Evolutionary conservation across 371 early-diverging fungal genomes (phyloP), one percentile per base, ranked within the genome.

Genomic region (Mucor lusitanicus): DNA sequence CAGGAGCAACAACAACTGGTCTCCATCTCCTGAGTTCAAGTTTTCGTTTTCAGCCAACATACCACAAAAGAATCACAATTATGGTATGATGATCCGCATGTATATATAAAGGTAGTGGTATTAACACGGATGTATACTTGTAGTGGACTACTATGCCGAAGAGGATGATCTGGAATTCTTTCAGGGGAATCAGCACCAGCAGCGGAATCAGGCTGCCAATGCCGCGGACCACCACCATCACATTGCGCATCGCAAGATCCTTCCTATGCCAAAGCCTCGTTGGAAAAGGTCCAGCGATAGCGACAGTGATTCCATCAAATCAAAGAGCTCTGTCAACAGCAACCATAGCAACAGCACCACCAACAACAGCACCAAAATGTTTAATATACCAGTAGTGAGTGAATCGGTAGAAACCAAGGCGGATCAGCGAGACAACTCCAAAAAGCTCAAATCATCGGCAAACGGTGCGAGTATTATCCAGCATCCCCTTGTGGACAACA

Each of bases 191-290:
- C 48, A 48, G 30, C 46, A 25, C 17, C 64, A 42, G 44, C 56
- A 27, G 44, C 58, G 27, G 32, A 42, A 56, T 42, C 44, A 58
- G 3, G 19, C 61, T 6, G 37, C 37, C 4, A 27, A 35, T 1
- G 17, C n/a, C n/a, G 57, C 4, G 21, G 37, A 23, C 30, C 8
- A 54, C 27, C 28, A 42, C 33, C 27, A 61, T 1, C 39, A 46
- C 53, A 27, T 59, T 13, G 39, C 57, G 21, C 13, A 44, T 21
- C 39, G 73, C 39, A 69, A 66, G 58, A 74, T 74, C 17, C 56
- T 74, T 21, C 74, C 74, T 2, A 58, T 74, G 57, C 74, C 74
- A 21, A 74, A 74, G 58, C 62, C 65, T 30, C 59, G 67, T 13
- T 60, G 59, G 42, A 63, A 55, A 27, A 58, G 33, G 21, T 30